Percentiles rank a stretch among this genome's conserved stretches.
These are phyloP conservation scores for Pleurotus pulmonarius DNA, from an alignment of 768 basidiomycete species.

Conservation along the genomic window DNA sequence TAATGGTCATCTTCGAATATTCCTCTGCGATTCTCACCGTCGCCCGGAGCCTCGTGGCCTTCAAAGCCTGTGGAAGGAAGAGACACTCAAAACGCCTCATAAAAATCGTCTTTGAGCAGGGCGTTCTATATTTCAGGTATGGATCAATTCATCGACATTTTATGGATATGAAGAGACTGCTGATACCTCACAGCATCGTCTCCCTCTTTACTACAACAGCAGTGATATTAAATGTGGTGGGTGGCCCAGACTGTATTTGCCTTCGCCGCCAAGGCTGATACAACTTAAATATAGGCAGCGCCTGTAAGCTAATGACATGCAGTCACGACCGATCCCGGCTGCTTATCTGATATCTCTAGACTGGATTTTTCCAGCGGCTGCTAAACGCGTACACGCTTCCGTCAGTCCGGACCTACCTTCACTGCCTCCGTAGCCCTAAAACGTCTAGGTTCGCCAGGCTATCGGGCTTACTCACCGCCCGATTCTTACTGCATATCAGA, in stretches of 20 bases:
- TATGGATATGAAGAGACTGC: background rate
- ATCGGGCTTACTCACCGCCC: conserved; percentile 18
- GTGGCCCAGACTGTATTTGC: conserved; percentile 6
- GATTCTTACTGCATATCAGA: conserved; percentile 18
- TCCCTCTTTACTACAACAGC: conserved; percentile 19
- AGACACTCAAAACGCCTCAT: conserved; percentile 16
- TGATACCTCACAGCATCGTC: conserved; percentile 13
- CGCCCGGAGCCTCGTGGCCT: conserved; percentile 18
- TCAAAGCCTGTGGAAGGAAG: conserved; percentile 15
- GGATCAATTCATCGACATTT: background rate
- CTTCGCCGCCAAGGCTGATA: background rate
- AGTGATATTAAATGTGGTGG: conserved; percentile 20
- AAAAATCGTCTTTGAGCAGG: conserved; percentile 23
- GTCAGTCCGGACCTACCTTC: background rate
- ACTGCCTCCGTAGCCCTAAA: background rate
- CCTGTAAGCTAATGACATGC: background rate
- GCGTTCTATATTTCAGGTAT: conserved; percentile 24
- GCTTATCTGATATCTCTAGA: conserved; percentile 8
- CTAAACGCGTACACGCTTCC: background rate
- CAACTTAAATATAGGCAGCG: background rate
- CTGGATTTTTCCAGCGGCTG: conserved; percentile 21
- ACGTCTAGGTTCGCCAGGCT: conserved; percentile 6
- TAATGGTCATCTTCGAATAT: conserved; percentile 24
- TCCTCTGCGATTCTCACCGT: conserved; percentile 21
- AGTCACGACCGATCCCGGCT: background rate